Evolutionary conservation across 2,329 filamentous ascomycete species (phyloP), one percentile per base, ranked within the genome.

Genomic region (Fusarium musae): DNA sequence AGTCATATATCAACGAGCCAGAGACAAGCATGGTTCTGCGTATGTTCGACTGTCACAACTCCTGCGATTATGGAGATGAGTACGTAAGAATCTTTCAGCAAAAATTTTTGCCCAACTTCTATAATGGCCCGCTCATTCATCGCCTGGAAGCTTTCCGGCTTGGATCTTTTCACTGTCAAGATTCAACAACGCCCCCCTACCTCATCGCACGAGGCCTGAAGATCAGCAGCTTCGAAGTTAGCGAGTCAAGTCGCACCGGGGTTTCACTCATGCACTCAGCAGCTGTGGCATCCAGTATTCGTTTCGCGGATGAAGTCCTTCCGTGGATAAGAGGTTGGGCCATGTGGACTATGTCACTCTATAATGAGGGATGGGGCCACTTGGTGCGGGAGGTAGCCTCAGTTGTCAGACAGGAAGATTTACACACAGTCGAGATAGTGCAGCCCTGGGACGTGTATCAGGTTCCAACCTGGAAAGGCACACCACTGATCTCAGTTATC

Each of bases 231-330:
- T 53, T 53, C 2, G 71, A 76, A 1, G 71, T 79, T 1, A 12
- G 15, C 0, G 28, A 60, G 0, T 80, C 79, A 10, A 79, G 26
- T 0, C 36, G 32, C 2, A 65, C 73, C 3, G 58, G 63, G 0
- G 1, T 78, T 3, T 80, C 78, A 0, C 57, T 80, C 0, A 15
- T 80, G 5, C 79, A 80, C 19, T 79, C 79, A 0, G 58, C 28
- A 2, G 78, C 77, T 2, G 16, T 80, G 16, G 67, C 66, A 1
- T 15, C 79, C 11, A 40, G 77, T 1, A 74, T 72, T 4, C 66
- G 74, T 2, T 75, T 69, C 36, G 64, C 78, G 0, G 72, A 79
- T 11, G 62, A 73, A 2, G 13, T 65, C 2, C 5, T 77, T 3
- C 63, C 63, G 2, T 61, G 43, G 7, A 26, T 49, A 12, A 61